Conservation (phyloP, 2,329 filamentous ascomycete species). For the Sarocladium strictum region DNA sequence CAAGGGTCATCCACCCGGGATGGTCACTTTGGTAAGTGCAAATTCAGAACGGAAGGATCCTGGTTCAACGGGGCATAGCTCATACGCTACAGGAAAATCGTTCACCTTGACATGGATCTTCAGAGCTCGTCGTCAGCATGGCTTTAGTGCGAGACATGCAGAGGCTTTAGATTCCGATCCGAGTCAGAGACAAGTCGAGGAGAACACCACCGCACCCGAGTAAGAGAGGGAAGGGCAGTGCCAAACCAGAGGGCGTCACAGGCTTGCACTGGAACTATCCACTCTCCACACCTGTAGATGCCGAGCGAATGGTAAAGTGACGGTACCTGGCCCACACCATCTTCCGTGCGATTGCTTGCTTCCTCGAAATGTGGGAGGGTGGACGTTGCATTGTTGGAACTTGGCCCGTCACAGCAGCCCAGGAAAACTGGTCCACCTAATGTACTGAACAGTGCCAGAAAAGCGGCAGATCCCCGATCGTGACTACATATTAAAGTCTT, state of each 20-base stretch:
- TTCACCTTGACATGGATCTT: not conserved
- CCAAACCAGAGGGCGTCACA: not conserved
- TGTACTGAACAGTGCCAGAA: not conserved
- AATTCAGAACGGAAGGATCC: not conserved
- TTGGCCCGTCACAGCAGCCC: not conserved
- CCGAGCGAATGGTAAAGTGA: not conserved
- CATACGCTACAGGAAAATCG: not conserved
- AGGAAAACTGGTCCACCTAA: not conserved
- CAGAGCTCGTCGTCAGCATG: not conserved
- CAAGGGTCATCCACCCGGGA: conserved; percentile 1
- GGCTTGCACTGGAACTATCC: not conserved
- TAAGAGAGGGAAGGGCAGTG: not conserved
- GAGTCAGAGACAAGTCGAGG: not conserved
- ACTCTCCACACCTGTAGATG: not conserved
- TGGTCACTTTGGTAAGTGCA: not conserved
- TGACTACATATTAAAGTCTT: not conserved
- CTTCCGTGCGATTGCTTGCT: not conserved
- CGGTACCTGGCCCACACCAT: conserved; percentile 8
- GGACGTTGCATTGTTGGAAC: conserved; percentile 1
- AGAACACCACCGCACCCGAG: not conserved
- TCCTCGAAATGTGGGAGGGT: not conserved
- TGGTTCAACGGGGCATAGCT: not conserved
- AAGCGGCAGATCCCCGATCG: not conserved
- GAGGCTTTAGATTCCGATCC: not conserved
- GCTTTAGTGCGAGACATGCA: not conserved